Conservation (phyloP, 345 rosid genomes). For the Angophora floribunda region DNA sequence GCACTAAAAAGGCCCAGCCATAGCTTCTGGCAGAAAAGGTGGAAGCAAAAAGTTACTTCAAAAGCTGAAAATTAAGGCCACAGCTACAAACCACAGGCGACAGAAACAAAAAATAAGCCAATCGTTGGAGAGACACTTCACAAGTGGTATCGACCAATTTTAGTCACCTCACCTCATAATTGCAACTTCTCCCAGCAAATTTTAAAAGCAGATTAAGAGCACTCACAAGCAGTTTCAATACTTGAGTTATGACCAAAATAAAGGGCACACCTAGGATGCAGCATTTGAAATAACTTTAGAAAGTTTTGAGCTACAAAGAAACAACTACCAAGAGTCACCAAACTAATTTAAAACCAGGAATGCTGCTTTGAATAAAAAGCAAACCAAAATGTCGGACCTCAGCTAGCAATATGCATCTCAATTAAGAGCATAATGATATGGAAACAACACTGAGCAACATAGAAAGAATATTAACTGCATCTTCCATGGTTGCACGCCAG, state of each 20-base stretch:
- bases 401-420: background rate
- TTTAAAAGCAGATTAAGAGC: background rate
- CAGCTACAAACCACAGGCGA: background rate
- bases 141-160: background rate
- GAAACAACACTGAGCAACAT: background rate
- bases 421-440: background rate
- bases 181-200: background rate
- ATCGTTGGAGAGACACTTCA: background rate
- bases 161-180: background rate
- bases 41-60: background rate
- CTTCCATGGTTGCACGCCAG: constrained; percentile 99
- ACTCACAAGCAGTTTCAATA: background rate
- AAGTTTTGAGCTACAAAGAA: background rate
- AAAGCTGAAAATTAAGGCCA: background rate
- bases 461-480: constrained; percentile 63
- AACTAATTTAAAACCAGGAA: background rate
- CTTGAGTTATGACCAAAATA: background rate
- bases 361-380: background rate
- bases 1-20: background rate
- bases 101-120: background rate
- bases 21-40: background rate
- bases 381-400: background rate
- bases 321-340: background rate
- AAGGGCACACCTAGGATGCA: background rate
- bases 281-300: background rate